A percentile compares a stretch with the other conserved stretches of the same genome.
These are phyloP conservation scores for Metschnikowia henanensis DNA, from an alignment of 805 yeast species.

Conservation along the genomic window DNA sequence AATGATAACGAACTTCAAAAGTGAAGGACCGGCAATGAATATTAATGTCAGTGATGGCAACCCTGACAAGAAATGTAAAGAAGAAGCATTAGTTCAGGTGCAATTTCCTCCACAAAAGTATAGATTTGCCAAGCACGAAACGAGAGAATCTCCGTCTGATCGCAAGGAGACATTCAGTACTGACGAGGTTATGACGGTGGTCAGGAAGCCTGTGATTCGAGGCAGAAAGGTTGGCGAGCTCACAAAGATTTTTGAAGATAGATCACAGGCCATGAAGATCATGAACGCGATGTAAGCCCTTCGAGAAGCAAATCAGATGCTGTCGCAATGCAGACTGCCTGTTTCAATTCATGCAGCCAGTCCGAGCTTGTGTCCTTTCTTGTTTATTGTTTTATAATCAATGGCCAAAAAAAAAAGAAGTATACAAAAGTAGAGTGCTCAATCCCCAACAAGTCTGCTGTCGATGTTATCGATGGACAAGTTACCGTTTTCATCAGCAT, in stretches of 20 bases:
- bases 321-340: too few species aligned
- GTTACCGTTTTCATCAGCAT: slow-evolving; percentile 29
- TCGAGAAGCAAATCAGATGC: too few species aligned
- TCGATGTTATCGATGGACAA: slow-evolving; percentile 46
- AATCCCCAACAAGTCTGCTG: slow-evolving; percentile 45
- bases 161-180: not conserved
- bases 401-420: too few species aligned
- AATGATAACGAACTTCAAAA: too few species aligned
- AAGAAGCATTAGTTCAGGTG: slow-evolving; percentile 14
- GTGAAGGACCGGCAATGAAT: too few species aligned
- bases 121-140: slow-evolving; percentile 20
- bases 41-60: too few species aligned
- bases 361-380: too few species aligned
- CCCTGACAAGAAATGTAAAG: too few species aligned
- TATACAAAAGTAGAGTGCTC: slow-evolving; percentile 11
- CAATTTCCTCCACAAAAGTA: slow-evolving; percentile 43
- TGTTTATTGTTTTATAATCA: too few species aligned
- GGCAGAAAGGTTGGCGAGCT: slow-evolving; percentile 62
- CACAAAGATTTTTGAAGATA: slow-evolving; percentile 64
- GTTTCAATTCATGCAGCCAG: too few species aligned
- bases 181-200: slow-evolving; percentile 1
- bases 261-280: slow-evolving; percentile 43
- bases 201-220: slow-evolving; percentile 44
- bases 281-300: slow-evolving; percentile 14
- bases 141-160: not conserved